Evolutionary conservation across 2,329 filamentous ascomycete species (phyloP).

Genomic region (Pseudogymnoascus verrucosus): DNA sequence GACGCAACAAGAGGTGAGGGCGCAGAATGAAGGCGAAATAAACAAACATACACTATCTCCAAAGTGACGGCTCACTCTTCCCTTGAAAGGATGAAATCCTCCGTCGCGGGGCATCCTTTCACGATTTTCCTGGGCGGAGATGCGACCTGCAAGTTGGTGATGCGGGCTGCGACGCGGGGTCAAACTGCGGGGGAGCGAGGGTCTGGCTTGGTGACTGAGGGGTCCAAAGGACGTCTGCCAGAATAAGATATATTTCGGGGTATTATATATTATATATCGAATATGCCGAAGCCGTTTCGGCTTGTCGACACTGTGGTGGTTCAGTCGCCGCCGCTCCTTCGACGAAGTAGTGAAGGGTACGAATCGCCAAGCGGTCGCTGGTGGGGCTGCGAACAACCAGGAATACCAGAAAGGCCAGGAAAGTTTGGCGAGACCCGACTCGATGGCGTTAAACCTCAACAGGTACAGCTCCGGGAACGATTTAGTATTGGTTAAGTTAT

Average conservation of each 20-base stretch:
- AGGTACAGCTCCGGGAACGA: constrained; percentile 2
- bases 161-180: constrained; percentile 1
- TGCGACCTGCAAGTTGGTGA: constrained; percentile 2
- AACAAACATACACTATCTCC: constrained; percentile 36
- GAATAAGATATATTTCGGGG: not conserved
- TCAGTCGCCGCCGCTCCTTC: constrained; percentile 6
- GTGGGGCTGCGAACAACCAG: constrained; percentile 3
- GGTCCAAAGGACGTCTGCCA: not conserved
- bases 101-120: constrained; percentile 23
- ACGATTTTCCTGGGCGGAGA: not conserved
- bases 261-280: not conserved
- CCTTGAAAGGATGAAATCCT: constrained; percentile 46
- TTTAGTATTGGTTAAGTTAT: not conserved
- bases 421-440: constrained; percentile 2
- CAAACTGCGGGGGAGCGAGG: not conserved
- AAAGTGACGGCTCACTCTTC: constrained; percentile 42
- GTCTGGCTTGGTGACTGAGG: not conserved
- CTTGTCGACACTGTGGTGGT: constrained; percentile 2
- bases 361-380: constrained; percentile 1
- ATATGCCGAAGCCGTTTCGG: constrained; percentile 1
- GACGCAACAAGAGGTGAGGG: not conserved
- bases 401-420: not conserved
- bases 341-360: not conserved
- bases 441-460: constrained; percentile 2
- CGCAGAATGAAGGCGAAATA: not conserved